These are phyloP conservation scores for Balansia obtecta DNA, from an alignment of 2,329 filamentous ascomycete genomes.

Conservation along the genomic window DNA sequence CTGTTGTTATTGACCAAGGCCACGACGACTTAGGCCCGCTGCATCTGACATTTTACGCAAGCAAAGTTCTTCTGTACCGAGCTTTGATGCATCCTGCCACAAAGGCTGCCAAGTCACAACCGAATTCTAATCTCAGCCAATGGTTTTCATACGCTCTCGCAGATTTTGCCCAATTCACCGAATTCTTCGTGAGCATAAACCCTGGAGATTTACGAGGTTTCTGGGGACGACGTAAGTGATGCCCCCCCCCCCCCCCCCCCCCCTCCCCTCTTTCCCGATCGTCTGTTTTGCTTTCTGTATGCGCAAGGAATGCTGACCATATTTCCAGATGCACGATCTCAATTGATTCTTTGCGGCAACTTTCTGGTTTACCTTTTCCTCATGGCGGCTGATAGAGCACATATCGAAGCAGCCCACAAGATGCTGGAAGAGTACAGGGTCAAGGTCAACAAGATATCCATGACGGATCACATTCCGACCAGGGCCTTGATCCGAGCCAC, in stretches of 20 bases:
- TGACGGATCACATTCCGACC: slow-evolving; percentile 18
- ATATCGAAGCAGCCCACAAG: slow-evolving; percentile 23
- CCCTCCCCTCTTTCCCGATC: no score
- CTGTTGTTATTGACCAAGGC: no score
- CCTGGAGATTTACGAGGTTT: slow-evolving; percentile 26
- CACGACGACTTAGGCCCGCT: slow-evolving; percentile 18
- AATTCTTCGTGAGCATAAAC: slow-evolving; percentile 24
- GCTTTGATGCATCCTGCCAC: slow-evolving; percentile 34
- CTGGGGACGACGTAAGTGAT: slow-evolving; percentile 30
- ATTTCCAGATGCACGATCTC: slow-evolving; percentile 23
- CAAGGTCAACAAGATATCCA: slow-evolving; percentile 21
- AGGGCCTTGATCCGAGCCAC: slow-evolving; percentile 23
- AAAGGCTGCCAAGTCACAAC: slow-evolving; percentile 24
- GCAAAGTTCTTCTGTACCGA: slow-evolving; percentile 28
- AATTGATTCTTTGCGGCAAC: slow-evolving; percentile 34
- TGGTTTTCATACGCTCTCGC: slow-evolving; percentile 22
- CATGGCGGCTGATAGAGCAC: slow-evolving; percentile 22
- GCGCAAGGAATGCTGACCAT: background rate
- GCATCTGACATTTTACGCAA: slow-evolving; percentile 29
- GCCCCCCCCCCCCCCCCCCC: no score
- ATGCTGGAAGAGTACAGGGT: slow-evolving; percentile 25
- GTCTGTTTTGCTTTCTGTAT: background rate
- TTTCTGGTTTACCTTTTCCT: slow-evolving; percentile 36
- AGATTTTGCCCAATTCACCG: slow-evolving; percentile 25
- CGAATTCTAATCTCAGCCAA: slow-evolving; percentile 22